A percentile compares a stretch with the other conserved stretches of the same genome.
Conservation (phyloP, 352 stramenopile species). For the Globisporangium lucens region DNA sequence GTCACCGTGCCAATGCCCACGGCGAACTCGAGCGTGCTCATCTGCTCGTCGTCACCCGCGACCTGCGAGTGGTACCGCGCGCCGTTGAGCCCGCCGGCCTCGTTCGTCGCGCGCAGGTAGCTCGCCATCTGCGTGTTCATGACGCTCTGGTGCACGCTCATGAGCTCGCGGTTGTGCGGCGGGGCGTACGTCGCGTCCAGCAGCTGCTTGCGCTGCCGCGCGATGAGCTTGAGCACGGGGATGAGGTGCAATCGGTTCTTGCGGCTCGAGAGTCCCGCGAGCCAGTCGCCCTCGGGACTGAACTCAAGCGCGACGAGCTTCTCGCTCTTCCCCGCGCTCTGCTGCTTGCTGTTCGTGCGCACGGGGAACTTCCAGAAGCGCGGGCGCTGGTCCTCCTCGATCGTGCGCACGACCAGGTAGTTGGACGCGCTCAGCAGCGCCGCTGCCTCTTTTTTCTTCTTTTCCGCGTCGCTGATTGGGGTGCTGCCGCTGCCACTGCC, state of each 20-base stretch:
- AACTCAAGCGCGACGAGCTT: constrained; percentile 70
- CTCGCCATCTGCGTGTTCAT: constrained; percentile 85
- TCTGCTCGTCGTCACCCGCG: constrained; percentile 74
- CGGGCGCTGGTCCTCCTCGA: constrained; percentile 69
- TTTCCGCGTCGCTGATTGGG: not conserved
- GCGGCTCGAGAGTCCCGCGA: constrained; percentile 64
- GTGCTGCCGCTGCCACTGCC: too few species aligned
- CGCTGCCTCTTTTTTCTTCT: constrained; percentile 5
- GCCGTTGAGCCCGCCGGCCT: constrained; percentile 73
- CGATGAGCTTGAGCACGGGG: constrained; percentile 60
- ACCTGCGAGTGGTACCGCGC: constrained; percentile 82
- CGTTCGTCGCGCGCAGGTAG: constrained; percentile 79
- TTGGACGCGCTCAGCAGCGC: constrained; percentile 24
- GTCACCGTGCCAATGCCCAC: constrained; percentile 63
- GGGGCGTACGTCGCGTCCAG: constrained; percentile 55
- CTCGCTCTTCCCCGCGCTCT: constrained; percentile 43
- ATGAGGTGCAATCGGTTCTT: constrained; percentile 81
- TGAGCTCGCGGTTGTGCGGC: constrained; percentile 58
- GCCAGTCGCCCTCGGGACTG: constrained; percentile 83
- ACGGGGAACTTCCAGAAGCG: constrained; percentile 74
- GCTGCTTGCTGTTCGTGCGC: constrained; percentile 61
- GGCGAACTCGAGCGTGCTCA: constrained; percentile 83
- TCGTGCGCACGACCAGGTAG: constrained; percentile 63
- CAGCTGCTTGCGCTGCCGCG: constrained; percentile 48
- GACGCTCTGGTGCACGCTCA: constrained; percentile 64